Base-by-base conservation (phyloP, 495 filamentous ascomycete species). In the Saxophila tyrrhenica region DNA sequence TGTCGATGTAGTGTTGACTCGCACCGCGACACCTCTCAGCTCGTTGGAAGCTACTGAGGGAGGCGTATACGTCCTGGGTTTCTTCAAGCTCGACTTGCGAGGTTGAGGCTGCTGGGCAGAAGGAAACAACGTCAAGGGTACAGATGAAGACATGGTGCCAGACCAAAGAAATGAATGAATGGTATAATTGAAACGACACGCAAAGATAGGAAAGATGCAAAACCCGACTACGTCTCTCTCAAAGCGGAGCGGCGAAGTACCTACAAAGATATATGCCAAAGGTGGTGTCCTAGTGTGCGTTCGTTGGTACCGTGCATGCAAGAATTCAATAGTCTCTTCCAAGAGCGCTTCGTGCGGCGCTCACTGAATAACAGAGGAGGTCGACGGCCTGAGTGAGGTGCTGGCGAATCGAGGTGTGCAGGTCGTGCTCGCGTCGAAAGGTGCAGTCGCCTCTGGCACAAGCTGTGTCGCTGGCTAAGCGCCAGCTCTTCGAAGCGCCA, bases 71-170 rank as follows among this genome's bases (percentile, higher is more conserved):
- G 29, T 35, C 29, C 48, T 39, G 25, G 48, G 49, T 35, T 45
- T 52, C 42, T 57, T 56, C 42, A 57, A 25, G 24, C 55, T 61
- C 17, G 25, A 52, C 21, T 52, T 57, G 25, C 54, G 54, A 38
- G 58, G 50, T 23, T n/a, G 48, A 17, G 53, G 29, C 13, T 35
- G 29, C 39, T 24, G 20, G 21, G 49, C 9, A 20, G 53, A 45
- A n/a, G 58, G 58, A 39, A 61, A 61, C 23, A 61, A 23, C 1
- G 51, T 21, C 17, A 60, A 45, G 24, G 48, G 48, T 51, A 29
- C 25, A 39, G 52, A 41, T 17, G 57, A 42, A 48, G 54, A 41
- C 58, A 61, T 61, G 43, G 48, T 54, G 38, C 50, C 54, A 55
- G 48, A 55, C 52, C 47, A 51, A 21, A 44, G 41, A 44, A 44